These are phyloP conservation scores for Ilyonectria mors-panacis DNA, from an alignment of 2,329 filamentous ascomycete genomes.

Conservation along the genomic window DNA sequence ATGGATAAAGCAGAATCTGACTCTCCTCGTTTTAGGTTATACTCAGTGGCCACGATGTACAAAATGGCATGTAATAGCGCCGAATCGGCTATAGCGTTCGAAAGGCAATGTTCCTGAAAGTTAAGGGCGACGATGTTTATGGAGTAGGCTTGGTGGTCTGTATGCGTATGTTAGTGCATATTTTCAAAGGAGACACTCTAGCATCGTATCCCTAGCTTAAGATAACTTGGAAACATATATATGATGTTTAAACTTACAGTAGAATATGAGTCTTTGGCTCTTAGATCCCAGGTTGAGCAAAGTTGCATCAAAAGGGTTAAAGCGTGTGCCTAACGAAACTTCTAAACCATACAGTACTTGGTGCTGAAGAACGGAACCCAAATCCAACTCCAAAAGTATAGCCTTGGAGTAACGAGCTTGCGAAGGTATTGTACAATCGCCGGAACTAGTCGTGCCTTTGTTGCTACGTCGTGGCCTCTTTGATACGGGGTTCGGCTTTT, in stretches of 20 bases:
- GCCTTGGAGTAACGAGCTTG: not conserved
- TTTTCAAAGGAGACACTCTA: slow-evolving; percentile 6
- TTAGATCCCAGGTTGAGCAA: slow-evolving; percentile 10
- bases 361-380: not conserved
- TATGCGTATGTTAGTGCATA: slow-evolving; percentile 2
- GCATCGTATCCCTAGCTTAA: slow-evolving; percentile 4
- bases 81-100: slow-evolving; percentile 3
- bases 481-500: not conserved
- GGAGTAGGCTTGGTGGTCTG: slow-evolving; percentile 8
- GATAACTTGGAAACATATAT: slow-evolving; percentile 1
- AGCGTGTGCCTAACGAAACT: slow-evolving; percentile 4
- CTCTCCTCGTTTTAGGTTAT: slow-evolving; percentile 8
- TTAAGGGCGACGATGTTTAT: slow-evolving; percentile 8
- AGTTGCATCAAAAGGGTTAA: slow-evolving; percentile 12
- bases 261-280: slow-evolving; percentile 8
- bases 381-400: slow-evolving; percentile 4
- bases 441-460: slow-evolving; percentile 2
- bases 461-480: not conserved
- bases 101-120: slow-evolving; percentile 12
- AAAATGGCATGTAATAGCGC: slow-evolving; percentile 4
- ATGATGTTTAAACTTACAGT: slow-evolving; percentile 6
- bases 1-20: slow-evolving; percentile 1
- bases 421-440: not conserved
- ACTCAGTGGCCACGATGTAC: slow-evolving; percentile 1
- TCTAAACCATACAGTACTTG: not conserved